phyloP scores from a whole-genome alignment of 2,329 filamentous ascomycete genomes.

The Lecanicillium sp. region DNA sequence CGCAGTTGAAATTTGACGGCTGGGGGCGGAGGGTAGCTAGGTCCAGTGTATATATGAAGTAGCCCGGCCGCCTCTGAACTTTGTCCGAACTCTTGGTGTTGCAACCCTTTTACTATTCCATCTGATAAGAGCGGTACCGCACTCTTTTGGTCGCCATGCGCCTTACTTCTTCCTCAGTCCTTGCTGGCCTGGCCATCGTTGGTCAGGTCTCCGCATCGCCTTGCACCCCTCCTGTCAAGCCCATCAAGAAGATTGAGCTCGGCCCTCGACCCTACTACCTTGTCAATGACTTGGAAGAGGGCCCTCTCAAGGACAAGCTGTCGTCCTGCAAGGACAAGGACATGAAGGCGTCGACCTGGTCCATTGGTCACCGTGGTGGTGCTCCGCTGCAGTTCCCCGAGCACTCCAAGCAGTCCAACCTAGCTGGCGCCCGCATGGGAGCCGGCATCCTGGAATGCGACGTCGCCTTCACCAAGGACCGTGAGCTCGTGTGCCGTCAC shows the following conservation, averaged over 20 bases:
- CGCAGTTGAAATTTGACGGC: too few species aligned
- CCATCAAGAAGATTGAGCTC: constrained; percentile 45
- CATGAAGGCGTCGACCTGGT: constrained; percentile 45
- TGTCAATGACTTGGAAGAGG: constrained; percentile 53
- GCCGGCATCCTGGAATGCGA: constrained; percentile 62
- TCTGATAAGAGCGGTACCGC: not conserved
- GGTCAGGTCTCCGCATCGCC: constrained; percentile 20
- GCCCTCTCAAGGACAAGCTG: constrained; percentile 52
- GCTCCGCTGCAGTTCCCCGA: constrained; percentile 57
- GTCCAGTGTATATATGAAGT: too few species aligned
- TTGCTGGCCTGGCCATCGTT: constrained; percentile 22
- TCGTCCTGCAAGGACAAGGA: constrained; percentile 48
- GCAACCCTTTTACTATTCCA: too few species aligned
- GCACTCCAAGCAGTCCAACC: constrained; percentile 50
- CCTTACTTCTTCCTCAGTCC: constrained; percentile 9
- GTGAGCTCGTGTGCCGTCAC: constrained; percentile 60
- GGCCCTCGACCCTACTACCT: constrained; percentile 59
- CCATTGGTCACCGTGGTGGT: constrained; percentile 55
- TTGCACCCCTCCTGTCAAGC: constrained; percentile 16
- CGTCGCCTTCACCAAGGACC: constrained; percentile 58
- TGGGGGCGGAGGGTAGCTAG: too few species aligned
- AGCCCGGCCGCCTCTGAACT: too few species aligned
- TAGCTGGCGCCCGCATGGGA: constrained; percentile 60
- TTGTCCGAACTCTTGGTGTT: too few species aligned
- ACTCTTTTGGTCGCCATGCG: too few species aligned